Percentiles rank a stretch among this genome's conserved stretches.
Conservation (phyloP, 2,329 filamentous ascomycete genomes). For the Verticillium albo-atrum region DNA sequence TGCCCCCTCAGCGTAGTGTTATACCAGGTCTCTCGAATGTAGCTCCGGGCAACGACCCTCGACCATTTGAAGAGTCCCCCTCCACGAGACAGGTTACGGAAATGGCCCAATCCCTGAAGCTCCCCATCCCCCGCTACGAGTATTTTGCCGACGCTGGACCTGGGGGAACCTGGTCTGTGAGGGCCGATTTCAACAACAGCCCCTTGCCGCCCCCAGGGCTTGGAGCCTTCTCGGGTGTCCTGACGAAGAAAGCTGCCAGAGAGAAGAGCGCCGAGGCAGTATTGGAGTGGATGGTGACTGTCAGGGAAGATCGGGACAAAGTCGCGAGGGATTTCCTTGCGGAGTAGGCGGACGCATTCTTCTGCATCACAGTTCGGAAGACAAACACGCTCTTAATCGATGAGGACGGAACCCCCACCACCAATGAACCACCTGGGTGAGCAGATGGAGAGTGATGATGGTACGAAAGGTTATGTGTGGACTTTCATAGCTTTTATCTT, state of each 20-base stretch:
- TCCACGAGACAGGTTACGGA: slow-evolving; percentile 16
- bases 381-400: too few species aligned
- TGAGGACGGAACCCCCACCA: too few species aligned
- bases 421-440: too few species aligned
- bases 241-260: slow-evolving; percentile 28
- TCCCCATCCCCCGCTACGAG: slow-evolving; percentile 28
- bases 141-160: slow-evolving; percentile 14
- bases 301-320: neutral
- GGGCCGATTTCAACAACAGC: slow-evolving; percentile 25
- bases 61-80: neutral
- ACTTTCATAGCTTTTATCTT: too few species aligned
- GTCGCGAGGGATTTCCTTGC: neutral
- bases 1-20: neutral
- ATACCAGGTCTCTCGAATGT: neutral
- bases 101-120: slow-evolving; percentile 27
- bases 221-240: slow-evolving; percentile 26
- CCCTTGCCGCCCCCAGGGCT: slow-evolving; percentile 23
- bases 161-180: slow-evolving; percentile 29
- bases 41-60: neutral
- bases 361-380: too few species aligned
- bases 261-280: slow-evolving; percentile 34
- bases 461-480: too few species aligned
- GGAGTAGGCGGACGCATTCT: too few species aligned
- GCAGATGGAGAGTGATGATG: too few species aligned
- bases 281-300: slow-evolving; percentile 25